Conservation (phyloP, 2,329 filamentous ascomycete genomes). For the Xylaria multiplex region DNA sequence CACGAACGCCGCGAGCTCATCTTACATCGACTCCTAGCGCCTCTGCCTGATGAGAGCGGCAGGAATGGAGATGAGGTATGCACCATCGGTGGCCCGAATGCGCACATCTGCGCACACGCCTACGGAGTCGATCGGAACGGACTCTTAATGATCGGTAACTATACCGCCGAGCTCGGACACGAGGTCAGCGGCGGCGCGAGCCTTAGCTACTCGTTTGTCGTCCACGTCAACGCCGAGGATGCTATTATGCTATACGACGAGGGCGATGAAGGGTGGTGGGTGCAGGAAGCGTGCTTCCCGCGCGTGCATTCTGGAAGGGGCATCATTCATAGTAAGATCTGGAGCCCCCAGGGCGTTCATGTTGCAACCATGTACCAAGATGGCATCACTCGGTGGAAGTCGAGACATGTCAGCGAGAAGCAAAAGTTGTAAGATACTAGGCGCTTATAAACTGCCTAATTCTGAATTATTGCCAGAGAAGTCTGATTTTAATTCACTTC, state of each 20-base stretch:
- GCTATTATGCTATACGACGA: conserved; percentile 56
- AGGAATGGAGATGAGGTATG: background rate
- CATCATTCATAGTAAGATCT: conserved; percentile 61
- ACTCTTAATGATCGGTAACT: conserved; percentile 61
- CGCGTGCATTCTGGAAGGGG: conserved; percentile 58
- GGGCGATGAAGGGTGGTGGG: conserved; percentile 58
- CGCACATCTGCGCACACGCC: conserved; percentile 60
- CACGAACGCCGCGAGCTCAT: conserved; percentile 60
- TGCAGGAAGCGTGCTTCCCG: conserved; percentile 63
- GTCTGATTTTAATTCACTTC: too few species aligned
- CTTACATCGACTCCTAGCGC: conserved; percentile 59
- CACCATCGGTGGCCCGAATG: conserved; percentile 52
- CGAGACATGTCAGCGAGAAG: conserved; percentile 11
- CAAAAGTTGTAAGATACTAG: conserved; percentile 10
- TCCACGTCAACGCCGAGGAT: conserved; percentile 61
- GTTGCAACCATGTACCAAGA: conserved; percentile 67
- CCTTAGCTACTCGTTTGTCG: conserved; percentile 62
- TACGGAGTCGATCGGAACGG: conserved; percentile 65
- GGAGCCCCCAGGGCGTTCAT: conserved; percentile 64
- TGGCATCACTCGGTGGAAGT: conserved; percentile 51
- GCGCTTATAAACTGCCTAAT: background rate
- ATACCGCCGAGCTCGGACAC: conserved; percentile 58
- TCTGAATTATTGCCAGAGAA: too few species aligned
- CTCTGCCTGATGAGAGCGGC: conserved; percentile 52
- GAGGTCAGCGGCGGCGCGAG: conserved; percentile 56